A percentile compares a stretch with the other conserved stretches of the same genome.
Conservation (phyloP, 2,329 filamentous ascomycete species). For the Fusarium torreyae region DNA sequence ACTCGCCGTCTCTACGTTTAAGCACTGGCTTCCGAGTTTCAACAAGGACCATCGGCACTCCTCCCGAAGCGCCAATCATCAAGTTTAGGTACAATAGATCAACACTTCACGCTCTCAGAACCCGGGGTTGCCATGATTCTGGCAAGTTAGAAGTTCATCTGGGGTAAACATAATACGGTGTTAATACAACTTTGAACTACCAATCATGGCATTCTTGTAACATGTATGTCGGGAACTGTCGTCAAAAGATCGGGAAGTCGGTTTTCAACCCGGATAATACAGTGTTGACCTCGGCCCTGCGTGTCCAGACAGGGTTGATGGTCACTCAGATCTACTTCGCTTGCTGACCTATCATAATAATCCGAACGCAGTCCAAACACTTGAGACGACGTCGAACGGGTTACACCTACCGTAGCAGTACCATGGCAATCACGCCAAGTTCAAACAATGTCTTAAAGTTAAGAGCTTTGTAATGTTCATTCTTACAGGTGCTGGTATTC, state of each 20-base stretch:
- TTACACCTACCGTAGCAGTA: neutral
- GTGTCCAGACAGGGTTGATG: neutral
- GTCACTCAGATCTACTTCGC: conserved; percentile 20
- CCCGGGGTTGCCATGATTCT: conserved; percentile 21
- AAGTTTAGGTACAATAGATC: conserved; percentile 6
- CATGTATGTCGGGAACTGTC: conserved; percentile 9
- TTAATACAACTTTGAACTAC: conserved; percentile 2
- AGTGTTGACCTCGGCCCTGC: conserved; percentile 30
- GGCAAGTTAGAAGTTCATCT: conserved; percentile 34
- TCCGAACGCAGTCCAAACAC: neutral
- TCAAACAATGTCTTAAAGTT: conserved; percentile 6
- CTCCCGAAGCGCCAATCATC: neutral
- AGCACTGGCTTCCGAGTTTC: neutral
- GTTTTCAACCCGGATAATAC: conserved; percentile 24
- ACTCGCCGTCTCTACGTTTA: conserved; percentile 14
- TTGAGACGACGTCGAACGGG: neutral
- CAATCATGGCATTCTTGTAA: conserved; percentile 9
- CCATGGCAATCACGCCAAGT: neutral
- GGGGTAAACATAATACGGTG: conserved; percentile 47
- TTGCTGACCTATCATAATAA: conserved; percentile 17
- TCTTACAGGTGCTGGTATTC: neutral
- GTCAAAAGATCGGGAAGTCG: conserved; percentile 27
- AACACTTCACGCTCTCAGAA: conserved; percentile 8
- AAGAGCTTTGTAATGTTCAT: neutral
- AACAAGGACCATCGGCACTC: neutral